Conservation (phyloP, 1,284 basidiomycete genomes). For the Sphaerobolus stellatus region DNA sequence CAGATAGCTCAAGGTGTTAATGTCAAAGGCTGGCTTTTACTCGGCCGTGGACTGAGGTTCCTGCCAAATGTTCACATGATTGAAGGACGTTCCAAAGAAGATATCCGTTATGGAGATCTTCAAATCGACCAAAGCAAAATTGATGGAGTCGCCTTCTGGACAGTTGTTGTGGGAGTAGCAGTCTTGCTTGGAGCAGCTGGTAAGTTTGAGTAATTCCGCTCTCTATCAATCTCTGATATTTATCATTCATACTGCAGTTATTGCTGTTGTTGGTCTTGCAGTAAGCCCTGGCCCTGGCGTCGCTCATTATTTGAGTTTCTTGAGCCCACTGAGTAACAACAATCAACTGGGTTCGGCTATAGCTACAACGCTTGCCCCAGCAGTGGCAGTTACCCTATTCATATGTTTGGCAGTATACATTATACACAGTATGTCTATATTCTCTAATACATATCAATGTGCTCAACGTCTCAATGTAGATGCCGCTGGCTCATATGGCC, state of each 20-base stretch:
- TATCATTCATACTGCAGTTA: constrained; percentile 43
- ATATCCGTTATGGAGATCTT: constrained; percentile 75
- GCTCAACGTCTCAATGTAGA: constrained; percentile 35
- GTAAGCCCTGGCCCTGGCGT: constrained; percentile 69
- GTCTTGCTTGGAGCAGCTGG: constrained; percentile 57
- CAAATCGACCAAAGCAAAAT: constrained; percentile 53
- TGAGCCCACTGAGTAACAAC: constrained; percentile 50
- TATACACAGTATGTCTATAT: constrained; percentile 53
- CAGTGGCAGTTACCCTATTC: constrained; percentile 58
- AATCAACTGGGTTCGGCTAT: constrained; percentile 52
- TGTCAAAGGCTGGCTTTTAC: constrained; percentile 74
- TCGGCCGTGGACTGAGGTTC: constrained; percentile 64
- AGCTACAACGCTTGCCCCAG: constrained; percentile 65
- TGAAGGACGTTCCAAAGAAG: constrained; percentile 75
- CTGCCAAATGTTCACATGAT: constrained; percentile 68
- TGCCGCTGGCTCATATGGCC: constrained; percentile 49
- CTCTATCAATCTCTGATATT: background rate
- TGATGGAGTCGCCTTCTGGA: constrained; percentile 54
- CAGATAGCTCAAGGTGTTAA: constrained; percentile 67
- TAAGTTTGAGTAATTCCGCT: constrained; percentile 40
- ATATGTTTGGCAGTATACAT: constrained; percentile 51
- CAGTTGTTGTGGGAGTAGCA: constrained; percentile 47
- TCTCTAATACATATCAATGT: background rate
- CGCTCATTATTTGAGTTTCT: constrained; percentile 66
- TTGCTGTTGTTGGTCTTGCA: constrained; percentile 65